phyloP scores from a whole-genome alignment of 169 alveolate species.

The Cryptosporidium parvum region DNA sequence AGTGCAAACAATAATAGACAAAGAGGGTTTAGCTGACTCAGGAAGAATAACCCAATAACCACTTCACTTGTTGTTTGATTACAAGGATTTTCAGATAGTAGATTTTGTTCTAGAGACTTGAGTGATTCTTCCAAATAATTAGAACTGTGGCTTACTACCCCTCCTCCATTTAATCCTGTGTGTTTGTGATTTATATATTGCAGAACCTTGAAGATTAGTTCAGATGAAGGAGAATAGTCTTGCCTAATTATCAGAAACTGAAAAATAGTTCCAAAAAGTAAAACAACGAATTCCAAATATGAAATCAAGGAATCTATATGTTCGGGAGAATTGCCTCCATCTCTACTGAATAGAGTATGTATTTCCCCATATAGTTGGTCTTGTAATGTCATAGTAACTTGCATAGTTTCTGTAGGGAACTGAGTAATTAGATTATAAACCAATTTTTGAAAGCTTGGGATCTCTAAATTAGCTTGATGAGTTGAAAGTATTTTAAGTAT shows the following conservation, averaged over 20 bases:
- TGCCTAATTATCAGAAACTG: slow-evolving; percentile 64
- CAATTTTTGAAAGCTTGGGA: slow-evolving; percentile 26
- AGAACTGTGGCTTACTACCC: background rate
- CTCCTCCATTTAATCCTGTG: background rate
- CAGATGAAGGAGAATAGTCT: slow-evolving; percentile 53
- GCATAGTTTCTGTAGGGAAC: slow-evolving; percentile 44
- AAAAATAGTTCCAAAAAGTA: slow-evolving; percentile 51
- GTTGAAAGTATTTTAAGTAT: slow-evolving; percentile 5
- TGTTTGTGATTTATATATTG: background rate
- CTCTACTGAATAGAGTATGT: background rate
- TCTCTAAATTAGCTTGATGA: background rate
- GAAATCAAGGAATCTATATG: background rate
- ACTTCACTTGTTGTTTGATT: slow-evolving; percentile 36
- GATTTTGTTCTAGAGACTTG: background rate
- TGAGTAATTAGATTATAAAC: slow-evolving; percentile 33
- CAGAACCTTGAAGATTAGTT: background rate
- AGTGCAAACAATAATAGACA: slow-evolving; percentile 19
- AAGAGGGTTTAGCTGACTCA: slow-evolving; percentile 21
- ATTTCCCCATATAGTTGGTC: slow-evolving; percentile 26
- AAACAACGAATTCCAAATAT: slow-evolving; percentile 25
- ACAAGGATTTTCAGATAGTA: slow-evolving; percentile 34
- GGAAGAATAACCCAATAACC: slow-evolving; percentile 33
- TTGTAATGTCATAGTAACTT: slow-evolving; percentile 5
- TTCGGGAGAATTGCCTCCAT: background rate
- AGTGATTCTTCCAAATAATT: background rate